Conservation (phyloP, 2,329 filamentous ascomycete genomes). For the Aspergillus sp. region DNA sequence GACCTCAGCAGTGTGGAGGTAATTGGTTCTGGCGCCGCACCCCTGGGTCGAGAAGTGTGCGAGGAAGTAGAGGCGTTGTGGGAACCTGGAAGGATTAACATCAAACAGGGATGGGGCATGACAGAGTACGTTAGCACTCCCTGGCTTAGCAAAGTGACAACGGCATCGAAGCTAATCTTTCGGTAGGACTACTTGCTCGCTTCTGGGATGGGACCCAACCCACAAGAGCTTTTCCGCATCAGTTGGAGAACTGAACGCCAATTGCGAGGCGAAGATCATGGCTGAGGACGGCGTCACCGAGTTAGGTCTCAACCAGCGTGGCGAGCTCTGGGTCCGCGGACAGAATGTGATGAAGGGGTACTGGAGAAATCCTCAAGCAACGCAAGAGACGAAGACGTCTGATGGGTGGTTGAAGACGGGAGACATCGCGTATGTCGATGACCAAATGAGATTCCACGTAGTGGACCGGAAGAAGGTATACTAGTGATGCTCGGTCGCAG, state of each 20-base stretch:
- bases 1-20: conserved; percentile 65
- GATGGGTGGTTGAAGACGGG: conserved; percentile 72
- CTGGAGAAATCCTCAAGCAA: conserved; percentile 69
- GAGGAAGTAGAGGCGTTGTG: conserved; percentile 60
- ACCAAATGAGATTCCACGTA: conserved; percentile 58
- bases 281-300: conserved; percentile 46
- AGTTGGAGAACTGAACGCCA: conserved; percentile 65
- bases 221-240: conserved; percentile 44
- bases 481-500: not conserved
- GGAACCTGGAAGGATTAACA: conserved; percentile 46
- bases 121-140: conserved; percentile 57
- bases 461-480: conserved; percentile 70
- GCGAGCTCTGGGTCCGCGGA: conserved; percentile 71
- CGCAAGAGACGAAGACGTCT: conserved; percentile 57
- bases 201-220: conserved; percentile 61
- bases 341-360: conserved; percentile 75
- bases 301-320: conserved; percentile 54
- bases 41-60: conserved; percentile 53
- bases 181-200: conserved; percentile 62
- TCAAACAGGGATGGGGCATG: conserved; percentile 83
- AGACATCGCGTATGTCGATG: conserved; percentile 64
- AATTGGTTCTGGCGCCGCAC: conserved; percentile 67
- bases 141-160: conserved; percentile 1
- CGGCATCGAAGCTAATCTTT: conserved; percentile 7
- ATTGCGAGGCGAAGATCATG: conserved; percentile 67